phyloP scores from a whole-genome alignment of 441 rosid species.

The Mallotus repandus region DNA sequence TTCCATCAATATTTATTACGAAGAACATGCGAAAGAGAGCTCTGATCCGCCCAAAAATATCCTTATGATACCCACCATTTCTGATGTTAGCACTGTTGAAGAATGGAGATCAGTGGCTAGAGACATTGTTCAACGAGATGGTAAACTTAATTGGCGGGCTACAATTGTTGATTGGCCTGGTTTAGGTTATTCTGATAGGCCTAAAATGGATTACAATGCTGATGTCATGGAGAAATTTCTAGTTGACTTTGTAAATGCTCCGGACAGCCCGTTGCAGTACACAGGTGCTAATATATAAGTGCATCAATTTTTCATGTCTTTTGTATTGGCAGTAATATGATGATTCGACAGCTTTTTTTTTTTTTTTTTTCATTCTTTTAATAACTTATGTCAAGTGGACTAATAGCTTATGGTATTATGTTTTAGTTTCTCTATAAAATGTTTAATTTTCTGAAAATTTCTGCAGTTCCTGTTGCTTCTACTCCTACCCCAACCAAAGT shows the following conservation, averaged over 20 bases:
- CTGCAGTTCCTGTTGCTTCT: background rate
- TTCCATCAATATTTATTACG: slow-evolving; percentile 59
- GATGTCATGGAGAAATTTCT: slow-evolving; percentile 86
- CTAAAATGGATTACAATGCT: slow-evolving; percentile 81
- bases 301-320: background rate
- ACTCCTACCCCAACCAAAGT: no score
- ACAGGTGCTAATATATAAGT: slow-evolving; percentile 43
- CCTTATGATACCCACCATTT: slow-evolving; percentile 83
- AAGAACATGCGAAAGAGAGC: slow-evolving; percentile 59
- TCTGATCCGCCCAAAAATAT: slow-evolving; percentile 55
- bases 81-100: slow-evolving; percentile 93
- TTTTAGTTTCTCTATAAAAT: background rate
- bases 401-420: background rate
- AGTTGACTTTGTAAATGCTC: slow-evolving; percentile 70
- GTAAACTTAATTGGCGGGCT: slow-evolving; percentile 53
- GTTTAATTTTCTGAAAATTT: background rate
- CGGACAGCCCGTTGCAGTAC: slow-evolving; percentile 56
- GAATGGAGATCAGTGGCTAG: slow-evolving; percentile 90
- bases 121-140: slow-evolving; percentile 52
- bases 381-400: background rate
- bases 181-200: slow-evolving; percentile 66
- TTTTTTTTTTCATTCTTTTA: background rate
- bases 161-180: slow-evolving; percentile 95
- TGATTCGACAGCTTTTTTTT: no score
- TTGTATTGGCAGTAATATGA: no score